A percentile compares a stretch with the other conserved stretches of the same genome.
Evolutionary conservation across 495 filamentous ascomycete genomes (phyloP).

Genomic region (Penicillium canescens): DNA sequence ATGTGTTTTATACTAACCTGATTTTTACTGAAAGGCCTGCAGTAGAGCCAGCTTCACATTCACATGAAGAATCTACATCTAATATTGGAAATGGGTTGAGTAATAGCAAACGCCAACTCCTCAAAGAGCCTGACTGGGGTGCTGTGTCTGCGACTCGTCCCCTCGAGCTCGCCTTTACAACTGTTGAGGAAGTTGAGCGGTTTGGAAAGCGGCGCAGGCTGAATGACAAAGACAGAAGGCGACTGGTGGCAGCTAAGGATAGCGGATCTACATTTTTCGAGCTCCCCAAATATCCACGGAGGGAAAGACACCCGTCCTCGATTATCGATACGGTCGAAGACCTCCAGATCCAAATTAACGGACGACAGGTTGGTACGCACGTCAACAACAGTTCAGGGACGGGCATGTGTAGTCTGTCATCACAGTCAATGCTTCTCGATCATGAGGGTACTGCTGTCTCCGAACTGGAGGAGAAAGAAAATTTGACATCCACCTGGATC

Average conservation of each 20-base stretch:
- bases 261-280: neutral
- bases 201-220: conserved; percentile 43
- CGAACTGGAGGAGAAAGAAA: neutral
- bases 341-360: conserved; percentile 31
- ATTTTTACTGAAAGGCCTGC: neutral
- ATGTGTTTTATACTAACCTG: conserved; percentile 6
- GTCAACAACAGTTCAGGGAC: conserved; percentile 1
- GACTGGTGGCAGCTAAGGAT: conserved; percentile 18
- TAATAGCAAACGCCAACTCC: conserved; percentile 31
- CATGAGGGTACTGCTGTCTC: conserved; percentile 11
- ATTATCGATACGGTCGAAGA: conserved; percentile 12
- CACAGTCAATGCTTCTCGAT: conserved; percentile 39
- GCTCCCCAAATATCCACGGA: neutral
- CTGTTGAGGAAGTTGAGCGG: conserved; percentile 25
- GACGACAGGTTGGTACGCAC: conserved; percentile 11
- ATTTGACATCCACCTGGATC: conserved; percentile 5
- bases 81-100: conserved; percentile 15
- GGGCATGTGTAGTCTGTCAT: conserved; percentile 20
- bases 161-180: conserved; percentile 31
- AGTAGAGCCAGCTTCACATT: neutral
- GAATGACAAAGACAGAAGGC: conserved; percentile 30
- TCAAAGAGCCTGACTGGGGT: conserved; percentile 39
- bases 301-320: conserved; percentile 1
- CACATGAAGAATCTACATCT: neutral
- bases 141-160: conserved; percentile 34